Evolutionary conservation across 1,139 yeast species (phyloP), one percentile per base, ranked within the genome.

Genomic region (Hyphopichia buzzinii): DNA sequence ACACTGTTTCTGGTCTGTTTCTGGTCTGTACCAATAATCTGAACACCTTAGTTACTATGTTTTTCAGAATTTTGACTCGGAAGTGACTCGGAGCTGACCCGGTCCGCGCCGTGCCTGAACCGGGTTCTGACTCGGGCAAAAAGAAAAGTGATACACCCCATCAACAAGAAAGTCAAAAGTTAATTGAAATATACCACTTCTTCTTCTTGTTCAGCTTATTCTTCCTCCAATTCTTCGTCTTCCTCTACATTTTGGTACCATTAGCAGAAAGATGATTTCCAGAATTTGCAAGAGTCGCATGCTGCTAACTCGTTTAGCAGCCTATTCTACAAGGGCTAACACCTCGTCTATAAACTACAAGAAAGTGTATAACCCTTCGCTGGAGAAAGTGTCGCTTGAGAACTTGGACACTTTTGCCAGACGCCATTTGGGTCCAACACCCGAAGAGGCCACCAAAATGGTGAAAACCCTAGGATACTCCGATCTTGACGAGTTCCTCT

Each of bases 391-490:
- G 6, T 47, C 61, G 2, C 56, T 63, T 38, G 54, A 50, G 29
- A 72, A 74, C 10, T 66, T 87, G 40, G 98, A 92, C 57, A 83
- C 94, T 2, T 92, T 90, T 60, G 78, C 87, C 35, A 78, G 94
- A 57, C 85, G 97, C 53, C 98, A 92, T 64, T 71, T 89, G 43
- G 98, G 98, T 12, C 94, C 97, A 15, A 72, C 77, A 14, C 79
- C 86, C 0, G 56, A 52, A 1, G 79, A 86, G 43, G 84, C 84
- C 19, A 55, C 64, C 13, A 57, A 62, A 22, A 87, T 90, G 95
- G 73, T 92, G 41, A 44, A 61, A 5, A 63, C 73, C 8, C 71
- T 90, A 37, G 92, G 90, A 3, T 80, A 82, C 59, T 50, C 63
- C 1, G 84, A 85, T 52, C 61, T 90, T 38, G 81, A 81, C 38